These are phyloP conservation scores for Boletus pseudopeckii DNA, from an alignment of 768 basidiomycete genomes.

Conservation along the genomic window DNA sequence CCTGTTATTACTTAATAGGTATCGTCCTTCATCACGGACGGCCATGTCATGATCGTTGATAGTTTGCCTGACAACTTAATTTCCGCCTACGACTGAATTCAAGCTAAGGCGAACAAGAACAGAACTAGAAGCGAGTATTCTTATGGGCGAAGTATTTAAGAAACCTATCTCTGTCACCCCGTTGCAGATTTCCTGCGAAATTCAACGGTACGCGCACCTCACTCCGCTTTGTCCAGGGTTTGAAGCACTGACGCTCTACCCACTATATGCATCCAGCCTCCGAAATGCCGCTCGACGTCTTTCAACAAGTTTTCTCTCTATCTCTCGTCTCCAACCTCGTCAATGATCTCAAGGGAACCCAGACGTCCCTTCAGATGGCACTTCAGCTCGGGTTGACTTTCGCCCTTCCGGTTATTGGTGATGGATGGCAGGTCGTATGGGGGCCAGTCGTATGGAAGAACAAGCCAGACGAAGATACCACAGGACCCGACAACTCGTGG, in stretches of 20 bases:
- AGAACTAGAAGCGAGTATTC: neutral
- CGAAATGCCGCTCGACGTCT: conserved; percentile 13
- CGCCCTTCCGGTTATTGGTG: neutral
- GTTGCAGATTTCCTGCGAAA: neutral
- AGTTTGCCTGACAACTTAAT: neutral
- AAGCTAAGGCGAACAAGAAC: neutral
- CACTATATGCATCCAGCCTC: neutral
- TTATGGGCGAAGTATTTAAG: neutral
- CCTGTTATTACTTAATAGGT: neutral
- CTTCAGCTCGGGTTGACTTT: neutral
- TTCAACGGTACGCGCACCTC: neutral
- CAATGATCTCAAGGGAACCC: neutral
- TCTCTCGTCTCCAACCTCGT: conserved; percentile 5
- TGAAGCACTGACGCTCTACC: neutral
- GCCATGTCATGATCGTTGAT: neutral
- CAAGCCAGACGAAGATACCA: neutral
- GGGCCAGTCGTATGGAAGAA: conserved; percentile 17
- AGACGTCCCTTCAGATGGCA: neutral
- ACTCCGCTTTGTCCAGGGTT: neutral
- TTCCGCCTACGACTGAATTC: neutral
- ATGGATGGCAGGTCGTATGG: conserved; percentile 9
- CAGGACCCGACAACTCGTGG: conserved; percentile 16
- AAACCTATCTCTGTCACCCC: neutral
- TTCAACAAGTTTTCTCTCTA: conserved; percentile 14
- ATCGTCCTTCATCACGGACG: neutral